These are phyloP conservation scores for Phialophora macrospora DNA, from an alignment of 2,329 filamentous ascomycete genomes.

Conservation along the genomic window DNA sequence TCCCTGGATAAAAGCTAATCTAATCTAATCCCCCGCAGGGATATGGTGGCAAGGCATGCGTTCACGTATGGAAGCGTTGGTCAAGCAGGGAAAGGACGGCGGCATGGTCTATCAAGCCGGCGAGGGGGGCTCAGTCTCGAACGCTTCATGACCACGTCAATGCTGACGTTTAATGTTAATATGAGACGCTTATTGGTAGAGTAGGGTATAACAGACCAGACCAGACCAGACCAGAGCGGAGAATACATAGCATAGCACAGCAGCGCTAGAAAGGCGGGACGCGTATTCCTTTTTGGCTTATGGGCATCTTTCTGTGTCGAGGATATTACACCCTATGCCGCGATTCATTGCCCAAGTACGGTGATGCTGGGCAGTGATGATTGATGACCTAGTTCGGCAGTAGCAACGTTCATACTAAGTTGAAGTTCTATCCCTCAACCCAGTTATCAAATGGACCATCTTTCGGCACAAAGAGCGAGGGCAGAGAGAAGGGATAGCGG, in stretches of 20 bases:
- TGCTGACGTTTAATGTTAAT: too few species aligned
- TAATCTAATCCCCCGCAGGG: background rate
- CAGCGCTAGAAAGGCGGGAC: background rate
- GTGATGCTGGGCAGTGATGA: background rate
- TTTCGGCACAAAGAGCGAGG: background rate
- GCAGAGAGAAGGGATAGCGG: background rate
- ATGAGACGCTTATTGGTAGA: background rate
- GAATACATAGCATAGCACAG: background rate
- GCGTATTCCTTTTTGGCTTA: too few species aligned
- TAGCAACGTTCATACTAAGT: background rate
- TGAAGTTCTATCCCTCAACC: background rate
- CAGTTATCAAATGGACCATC: background rate
- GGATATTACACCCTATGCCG: background rate
- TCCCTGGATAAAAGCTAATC: background rate
- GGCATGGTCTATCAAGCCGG: slow-evolving; percentile 1
- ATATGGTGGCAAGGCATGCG: slow-evolving; percentile 8
- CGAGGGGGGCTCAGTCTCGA: background rate
- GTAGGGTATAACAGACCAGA: background rate
- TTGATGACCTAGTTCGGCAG: background rate
- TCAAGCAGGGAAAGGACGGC: background rate
- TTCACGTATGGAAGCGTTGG: background rate
- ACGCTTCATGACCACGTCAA: background rate
- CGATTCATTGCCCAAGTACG: background rate
- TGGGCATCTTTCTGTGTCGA: too few species aligned
- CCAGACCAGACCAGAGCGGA: background rate